phyloP scores from a whole-genome alignment of 176 grass and related monocot species.

The Carex myosuroides region DNA sequence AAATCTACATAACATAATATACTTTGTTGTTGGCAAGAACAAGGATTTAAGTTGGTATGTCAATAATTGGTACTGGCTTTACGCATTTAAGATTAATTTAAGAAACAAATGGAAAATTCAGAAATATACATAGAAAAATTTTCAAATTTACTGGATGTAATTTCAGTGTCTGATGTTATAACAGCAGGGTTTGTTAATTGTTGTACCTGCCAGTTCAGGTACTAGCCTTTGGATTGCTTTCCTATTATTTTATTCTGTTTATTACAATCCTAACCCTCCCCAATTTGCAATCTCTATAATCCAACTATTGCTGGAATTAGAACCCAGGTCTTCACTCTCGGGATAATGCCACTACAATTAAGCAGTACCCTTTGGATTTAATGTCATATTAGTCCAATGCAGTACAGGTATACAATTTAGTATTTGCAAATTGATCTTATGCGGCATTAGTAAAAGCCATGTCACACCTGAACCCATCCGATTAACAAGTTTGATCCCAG shows the following conservation, averaged over 20 bases:
- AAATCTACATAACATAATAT: slow-evolving; percentile 40
- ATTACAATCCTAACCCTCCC: background rate
- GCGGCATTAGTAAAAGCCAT: background rate
- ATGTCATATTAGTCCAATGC: background rate
- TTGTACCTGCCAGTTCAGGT: background rate
- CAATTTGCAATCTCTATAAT: background rate
- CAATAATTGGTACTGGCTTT: background rate
- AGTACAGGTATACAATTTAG: background rate
- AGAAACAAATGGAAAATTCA: background rate
- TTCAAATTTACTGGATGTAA: background rate
- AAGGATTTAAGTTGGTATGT: background rate
- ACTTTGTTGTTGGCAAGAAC: slow-evolving; percentile 19
- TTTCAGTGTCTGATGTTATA: background rate
- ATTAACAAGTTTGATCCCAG: background rate
- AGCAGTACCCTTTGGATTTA: background rate
- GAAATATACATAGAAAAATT: background rate
- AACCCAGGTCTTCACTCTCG: too few species aligned
- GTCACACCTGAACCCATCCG: background rate
- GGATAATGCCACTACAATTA: background rate
- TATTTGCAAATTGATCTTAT: background rate
- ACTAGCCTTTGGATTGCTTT: background rate
- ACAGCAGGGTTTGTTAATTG: background rate
- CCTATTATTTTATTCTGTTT: background rate
- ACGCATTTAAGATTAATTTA: background rate
- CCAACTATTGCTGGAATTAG: background rate